Evolutionary conservation across 139 green algal species (phyloP).

Genomic region (Gonium pectorale): DNA sequence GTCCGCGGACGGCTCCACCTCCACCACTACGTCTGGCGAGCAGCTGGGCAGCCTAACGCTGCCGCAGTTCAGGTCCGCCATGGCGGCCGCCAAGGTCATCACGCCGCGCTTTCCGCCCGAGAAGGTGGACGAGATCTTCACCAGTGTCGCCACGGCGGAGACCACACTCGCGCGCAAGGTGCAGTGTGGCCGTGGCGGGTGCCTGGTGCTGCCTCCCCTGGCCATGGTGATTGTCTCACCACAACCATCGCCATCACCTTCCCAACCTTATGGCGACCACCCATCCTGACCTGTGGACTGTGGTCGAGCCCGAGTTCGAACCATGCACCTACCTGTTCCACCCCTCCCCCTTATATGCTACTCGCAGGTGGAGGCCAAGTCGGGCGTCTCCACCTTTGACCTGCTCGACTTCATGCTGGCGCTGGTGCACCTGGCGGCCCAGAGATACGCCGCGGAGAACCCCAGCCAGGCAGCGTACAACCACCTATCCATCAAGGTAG

Average conservation of each 20-base stretch:
- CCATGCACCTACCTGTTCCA: not conserved
- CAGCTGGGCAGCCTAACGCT: conserved; percentile 70
- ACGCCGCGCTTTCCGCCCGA: conserved; percentile 60
- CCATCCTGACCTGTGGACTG: too few species aligned
- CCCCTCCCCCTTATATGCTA: not conserved
- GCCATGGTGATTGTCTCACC: too few species aligned
- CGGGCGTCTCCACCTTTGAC: conserved; percentile 62
- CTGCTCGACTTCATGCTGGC: conserved; percentile 76
- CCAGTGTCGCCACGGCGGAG: conserved; percentile 54
- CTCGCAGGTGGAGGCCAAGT: conserved; percentile 60
- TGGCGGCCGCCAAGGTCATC: conserved; percentile 54
- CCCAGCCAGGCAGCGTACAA: conserved; percentile 51
- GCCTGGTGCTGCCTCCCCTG: too few species aligned
- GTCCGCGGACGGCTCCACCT: conserved; percentile 59
- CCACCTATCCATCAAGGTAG: conserved; percentile 36
- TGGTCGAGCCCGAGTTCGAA: too few species aligned
- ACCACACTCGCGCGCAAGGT: conserved; percentile 57
- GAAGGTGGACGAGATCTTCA: conserved; percentile 75
- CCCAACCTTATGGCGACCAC: too few species aligned
- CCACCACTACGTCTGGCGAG: conserved; percentile 58
- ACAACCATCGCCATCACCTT: too few species aligned
- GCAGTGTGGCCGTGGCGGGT: too few species aligned
- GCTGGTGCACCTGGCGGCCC: conserved; percentile 66
- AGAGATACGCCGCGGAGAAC: conserved; percentile 53
- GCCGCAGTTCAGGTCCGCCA: conserved; percentile 72